Evolutionary conservation across 139 green algal genomes (phyloP), one percentile per base, ranked within the genome.

Genomic region (Spirogloea muscicola): DNA sequence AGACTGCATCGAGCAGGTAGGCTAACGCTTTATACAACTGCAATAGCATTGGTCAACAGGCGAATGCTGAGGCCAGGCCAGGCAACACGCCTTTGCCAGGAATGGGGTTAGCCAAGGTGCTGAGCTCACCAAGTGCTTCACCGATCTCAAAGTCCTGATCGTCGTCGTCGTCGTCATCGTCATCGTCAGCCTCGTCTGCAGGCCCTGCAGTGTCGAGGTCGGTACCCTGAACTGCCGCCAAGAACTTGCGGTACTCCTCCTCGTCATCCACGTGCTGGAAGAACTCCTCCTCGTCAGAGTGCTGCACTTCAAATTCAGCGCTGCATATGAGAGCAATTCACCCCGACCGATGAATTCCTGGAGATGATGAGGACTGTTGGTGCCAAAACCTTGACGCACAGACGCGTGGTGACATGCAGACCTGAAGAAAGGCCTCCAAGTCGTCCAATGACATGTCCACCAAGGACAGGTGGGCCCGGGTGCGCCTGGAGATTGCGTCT

Each of bases 401-500:
- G n/a, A n/a, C n/a, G n/a, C n/a, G n/a, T n/a, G n/a, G n/a, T n/a
- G n/a, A n/a, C n/a, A n/a, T n/a, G n/a, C n/a, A n/a, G n/a, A n/a
- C n/a, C n/a, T n/a, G n/a, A n/a, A 74, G 51, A 27, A 74, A 74
- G 10, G 64, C 10, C 51, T 74, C 64, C 10, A 74, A 33, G 4
- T 74, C 64, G 31, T 74, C 64, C 48, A 74, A 36, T 33, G 64
- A 73, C 10, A 74, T 46, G 49, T n/a, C 64, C 38, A 71, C 52
- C 49, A 74, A 7, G 5, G 64, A 74, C 9, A 74, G 6, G 49
- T 69, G 48, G 5, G 64, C 64, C 3, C 64, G 64, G 29, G 64
- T 74, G 25, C 64, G 64, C 21, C 39, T 58, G 27, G 27, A 74
- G 38, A 74, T 74, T 33, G 64, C n/a, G n/a, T n/a, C n/a, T n/a